Evolutionary conservation across 345 rosid species (phyloP), one percentile per base, ranked within the genome.

Genomic region (Balakata baccata): DNA sequence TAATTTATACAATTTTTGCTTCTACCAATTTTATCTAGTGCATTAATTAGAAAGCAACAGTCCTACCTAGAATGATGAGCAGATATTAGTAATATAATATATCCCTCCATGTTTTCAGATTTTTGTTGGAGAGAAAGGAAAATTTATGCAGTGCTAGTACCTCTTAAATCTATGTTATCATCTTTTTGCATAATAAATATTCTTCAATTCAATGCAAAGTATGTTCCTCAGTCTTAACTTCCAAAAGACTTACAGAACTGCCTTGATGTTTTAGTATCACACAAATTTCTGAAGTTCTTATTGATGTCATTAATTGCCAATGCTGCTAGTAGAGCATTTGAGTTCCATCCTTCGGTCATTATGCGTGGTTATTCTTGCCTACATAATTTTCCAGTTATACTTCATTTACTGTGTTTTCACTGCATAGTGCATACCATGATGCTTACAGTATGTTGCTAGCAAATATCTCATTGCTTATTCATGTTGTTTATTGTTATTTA

Each of bases 1-100:
- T 9, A 29, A 4, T 68, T 66, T 11, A 34, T 11, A 45, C 11
- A 3, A 70, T 74, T 64, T 67, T 76, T 22, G 25, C 58, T 50
- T 17, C 17, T 65, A n/a, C 52, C 29, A 58, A 9, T 41, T 71
- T 43, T 60, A 5, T 59, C 65, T 39, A 50, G 22, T 47, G 14
- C 65, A 7, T 51, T 12, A 58, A 47, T 39, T 12, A 53, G 69
- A 60, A 65, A 56, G 61, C 60, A 58, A 52, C 34, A 22, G 0
- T 25, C 65, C 39, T 56, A 64, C 34, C 20, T 70, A 17, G 66
- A 70, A 64, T 64, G 49, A 39, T 51, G 56, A 51, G n/a, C 56
- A 12, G 13, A 51, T 20, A 14, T 4, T 51, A 20, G 47, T 43
- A 43, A 29, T 29, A 29, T 29, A 2, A 29, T 29, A 29, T 29